Conservation (phyloP, 225 moss, liverwort and hornwort species). For the Climacium dendroides region DNA sequence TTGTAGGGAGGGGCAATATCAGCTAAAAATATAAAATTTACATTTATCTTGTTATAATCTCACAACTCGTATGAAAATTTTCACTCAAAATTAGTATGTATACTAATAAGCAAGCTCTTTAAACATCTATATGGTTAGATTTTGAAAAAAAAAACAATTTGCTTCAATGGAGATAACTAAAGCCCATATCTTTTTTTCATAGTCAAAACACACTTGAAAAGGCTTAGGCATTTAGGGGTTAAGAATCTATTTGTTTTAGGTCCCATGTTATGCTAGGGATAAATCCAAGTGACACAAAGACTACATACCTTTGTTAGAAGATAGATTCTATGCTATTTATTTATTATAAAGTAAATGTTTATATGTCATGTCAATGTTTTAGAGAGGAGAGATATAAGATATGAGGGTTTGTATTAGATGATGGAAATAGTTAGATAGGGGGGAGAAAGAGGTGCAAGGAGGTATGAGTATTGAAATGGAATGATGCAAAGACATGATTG, state of each 20-base stretch:
- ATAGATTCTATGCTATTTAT: background rate
- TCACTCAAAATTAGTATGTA: too few relatives aligned
- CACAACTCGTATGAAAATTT: too few relatives aligned
- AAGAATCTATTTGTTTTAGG: fast-evolving
- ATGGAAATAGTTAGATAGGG: background rate
- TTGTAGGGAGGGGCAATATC: too few relatives aligned
- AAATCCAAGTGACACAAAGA: background rate
- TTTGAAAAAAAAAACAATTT: too few relatives aligned
- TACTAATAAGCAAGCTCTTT: too few relatives aligned
- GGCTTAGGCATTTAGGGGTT: too few relatives aligned
- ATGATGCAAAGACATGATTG: background rate
- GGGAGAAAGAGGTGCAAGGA: fast-evolving
- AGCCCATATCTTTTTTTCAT: too few relatives aligned
- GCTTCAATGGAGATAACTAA: too few relatives aligned
- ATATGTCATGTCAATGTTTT: background rate
- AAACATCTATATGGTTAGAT: too few relatives aligned
- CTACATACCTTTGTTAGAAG: background rate
- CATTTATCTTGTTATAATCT: too few relatives aligned
- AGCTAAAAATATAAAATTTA: too few relatives aligned
- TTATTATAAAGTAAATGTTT: background rate
- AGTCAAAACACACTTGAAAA: too few relatives aligned
- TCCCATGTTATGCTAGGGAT: fast-evolving
- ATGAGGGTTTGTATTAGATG: background rate
- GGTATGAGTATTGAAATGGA: background rate
- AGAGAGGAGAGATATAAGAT: fast-evolving